phyloP scores from a whole-genome alignment of 345 rosid species.

The Atalantia buxifolia region DNA sequence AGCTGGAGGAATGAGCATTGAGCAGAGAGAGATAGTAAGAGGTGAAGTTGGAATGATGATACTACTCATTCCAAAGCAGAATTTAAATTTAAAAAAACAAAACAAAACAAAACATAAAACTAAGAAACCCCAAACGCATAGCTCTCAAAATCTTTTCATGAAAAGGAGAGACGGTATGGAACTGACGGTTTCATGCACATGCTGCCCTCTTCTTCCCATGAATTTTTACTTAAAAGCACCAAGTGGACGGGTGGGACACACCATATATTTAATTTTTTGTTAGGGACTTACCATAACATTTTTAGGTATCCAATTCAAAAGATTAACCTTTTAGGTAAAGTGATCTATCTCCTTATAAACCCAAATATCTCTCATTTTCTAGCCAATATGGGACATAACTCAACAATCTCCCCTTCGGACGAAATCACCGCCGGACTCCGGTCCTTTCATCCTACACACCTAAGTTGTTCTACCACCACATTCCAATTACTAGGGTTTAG shows the following conservation, averaged over 20 bases:
- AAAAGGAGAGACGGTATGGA: slow-evolving; percentile 65
- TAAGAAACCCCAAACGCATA: slow-evolving; percentile 47
- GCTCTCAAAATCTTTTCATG: slow-evolving; percentile 46
- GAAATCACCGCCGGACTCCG: no score
- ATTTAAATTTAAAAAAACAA: neutral
- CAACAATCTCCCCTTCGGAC: no score
- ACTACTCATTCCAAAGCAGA: slow-evolving; percentile 26
- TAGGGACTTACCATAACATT: no score
- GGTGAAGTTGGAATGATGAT: slow-evolving; percentile 23
- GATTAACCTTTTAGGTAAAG: no score
- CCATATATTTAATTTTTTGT: neutral
- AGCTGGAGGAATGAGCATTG: neutral
- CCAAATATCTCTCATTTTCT: no score
- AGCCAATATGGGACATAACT: no score
- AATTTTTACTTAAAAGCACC: slow-evolving; percentile 26
- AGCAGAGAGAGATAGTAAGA: no score
- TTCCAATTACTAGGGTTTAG: no score
- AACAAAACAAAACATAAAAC: neutral
- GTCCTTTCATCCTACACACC: no score
- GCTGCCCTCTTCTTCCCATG: slow-evolving; percentile 40
- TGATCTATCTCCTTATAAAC: no score
- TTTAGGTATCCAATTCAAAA: no score
- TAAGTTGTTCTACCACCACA: no score
- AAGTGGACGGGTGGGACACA: slow-evolving; percentile 31
- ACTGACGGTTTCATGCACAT: slow-evolving; percentile 66